Evolutionary conservation across 2,329 filamentous ascomycete genomes (phyloP).

Genomic region (Alternaria angustiovoidea): DNA sequence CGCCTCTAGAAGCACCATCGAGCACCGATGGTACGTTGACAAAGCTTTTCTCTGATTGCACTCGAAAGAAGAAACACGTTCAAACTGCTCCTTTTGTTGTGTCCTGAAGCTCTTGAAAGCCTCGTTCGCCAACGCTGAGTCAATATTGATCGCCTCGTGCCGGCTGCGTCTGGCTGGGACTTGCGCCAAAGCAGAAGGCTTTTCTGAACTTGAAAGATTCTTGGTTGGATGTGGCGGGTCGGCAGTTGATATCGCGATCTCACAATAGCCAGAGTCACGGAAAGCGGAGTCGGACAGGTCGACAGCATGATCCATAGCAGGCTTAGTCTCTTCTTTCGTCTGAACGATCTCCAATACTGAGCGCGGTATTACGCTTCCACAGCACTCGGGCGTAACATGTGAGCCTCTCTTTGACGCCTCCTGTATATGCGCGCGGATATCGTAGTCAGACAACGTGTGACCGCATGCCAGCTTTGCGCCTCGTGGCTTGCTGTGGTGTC

Average conservation of each 20-base stretch:
- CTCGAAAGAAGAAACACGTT: constrained; percentile 43
- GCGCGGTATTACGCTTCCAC: constrained; percentile 52
- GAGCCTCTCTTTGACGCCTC: constrained; percentile 44
- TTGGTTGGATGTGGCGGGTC: constrained; percentile 25
- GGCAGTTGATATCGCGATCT: constrained; percentile 34
- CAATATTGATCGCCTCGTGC: constrained; percentile 30
- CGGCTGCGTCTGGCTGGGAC: constrained; percentile 16
- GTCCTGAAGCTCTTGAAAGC: constrained; percentile 35
- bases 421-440: constrained; percentile 45
- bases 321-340: constrained; percentile 49
- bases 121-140: constrained; percentile 36
- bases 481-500: constrained; percentile 33
- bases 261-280: constrained; percentile 39
- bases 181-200: constrained; percentile 14
- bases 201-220: constrained; percentile 11
- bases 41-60: constrained; percentile 44
- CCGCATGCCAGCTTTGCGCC: constrained; percentile 42
- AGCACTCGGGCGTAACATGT: constrained; percentile 50
- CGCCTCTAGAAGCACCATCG: constrained; percentile 30
- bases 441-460: constrained; percentile 39
- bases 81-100: constrained; percentile 43
- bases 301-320: constrained; percentile 24
- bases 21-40: constrained; percentile 32
- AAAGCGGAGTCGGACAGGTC: constrained; percentile 11
- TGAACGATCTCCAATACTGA: constrained; percentile 50